Conservation (phyloP, 2,329 filamentous ascomycete genomes). For the Aspergillus sp. region DNA sequence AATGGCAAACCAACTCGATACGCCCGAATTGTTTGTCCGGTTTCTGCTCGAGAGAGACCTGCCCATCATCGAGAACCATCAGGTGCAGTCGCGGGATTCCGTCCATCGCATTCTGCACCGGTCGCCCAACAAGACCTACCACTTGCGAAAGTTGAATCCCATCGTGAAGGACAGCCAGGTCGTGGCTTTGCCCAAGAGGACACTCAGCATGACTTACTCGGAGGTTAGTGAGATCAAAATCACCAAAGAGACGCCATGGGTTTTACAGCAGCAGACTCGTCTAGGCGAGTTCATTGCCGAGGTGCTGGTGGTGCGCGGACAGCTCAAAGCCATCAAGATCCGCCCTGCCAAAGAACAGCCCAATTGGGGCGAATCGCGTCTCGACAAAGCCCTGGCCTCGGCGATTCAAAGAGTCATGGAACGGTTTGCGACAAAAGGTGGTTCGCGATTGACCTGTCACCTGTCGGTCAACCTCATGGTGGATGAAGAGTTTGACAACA, state of each 20-base stretch:
- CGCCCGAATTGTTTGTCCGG: constrained; percentile 62
- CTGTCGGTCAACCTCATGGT: constrained; percentile 68
- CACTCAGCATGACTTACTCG: constrained; percentile 48
- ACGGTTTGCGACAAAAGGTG: constrained; percentile 49
- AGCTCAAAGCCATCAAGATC: constrained; percentile 62
- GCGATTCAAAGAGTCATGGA: constrained; percentile 64
- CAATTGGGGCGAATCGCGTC: constrained; percentile 60
- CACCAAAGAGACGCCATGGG: constrained; percentile 53
- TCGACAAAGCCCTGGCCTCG: constrained; percentile 49
- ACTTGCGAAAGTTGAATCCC: constrained; percentile 51
- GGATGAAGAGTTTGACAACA: constrained; percentile 36
- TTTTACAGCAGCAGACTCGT: constrained; percentile 65
- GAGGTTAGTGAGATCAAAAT: constrained; percentile 54
- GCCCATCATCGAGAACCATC: constrained; percentile 48
- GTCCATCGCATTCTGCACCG: constrained; percentile 50
- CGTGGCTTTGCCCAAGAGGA: constrained; percentile 55
- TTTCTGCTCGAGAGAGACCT: constrained; percentile 53
- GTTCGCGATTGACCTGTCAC: constrained; percentile 60
- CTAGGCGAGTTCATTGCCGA: constrained; percentile 69
- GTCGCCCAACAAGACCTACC: constrained; percentile 48
- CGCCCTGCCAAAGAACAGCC: constrained; percentile 60
- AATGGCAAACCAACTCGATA: constrained; percentile 55
- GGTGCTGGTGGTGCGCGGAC: constrained; percentile 60
- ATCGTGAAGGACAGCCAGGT: constrained; percentile 55
- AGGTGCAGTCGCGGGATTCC: constrained; percentile 51